Percentiles rank a stretch among this genome's conserved stretches.
phyloP scores from a whole-genome alignment of 352 stramenopile species.

The Aphanomyces astaci region DNA sequence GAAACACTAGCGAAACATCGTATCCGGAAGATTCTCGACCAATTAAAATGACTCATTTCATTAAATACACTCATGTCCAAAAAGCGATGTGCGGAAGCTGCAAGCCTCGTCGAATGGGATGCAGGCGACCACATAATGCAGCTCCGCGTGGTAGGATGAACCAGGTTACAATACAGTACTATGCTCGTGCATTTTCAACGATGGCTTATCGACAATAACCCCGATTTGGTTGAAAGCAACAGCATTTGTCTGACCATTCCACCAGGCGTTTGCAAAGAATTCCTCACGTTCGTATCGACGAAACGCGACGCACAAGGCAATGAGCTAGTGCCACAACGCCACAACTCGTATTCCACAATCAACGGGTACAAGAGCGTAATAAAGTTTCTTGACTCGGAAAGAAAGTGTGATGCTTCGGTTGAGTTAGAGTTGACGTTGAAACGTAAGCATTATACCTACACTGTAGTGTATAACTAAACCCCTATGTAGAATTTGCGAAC shows the following conservation, averaged over 20 bases:
- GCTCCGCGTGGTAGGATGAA: background rate
- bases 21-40: background rate
- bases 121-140: background rate
- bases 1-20: background rate
- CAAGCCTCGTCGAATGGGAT: background rate
- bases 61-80: background rate
- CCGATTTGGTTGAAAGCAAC: background rate
- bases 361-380: conserved; percentile 1
- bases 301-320: background rate
- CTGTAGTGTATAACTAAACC: background rate
- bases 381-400: background rate
- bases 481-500: background rate
- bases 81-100: background rate
- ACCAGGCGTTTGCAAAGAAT: background rate
- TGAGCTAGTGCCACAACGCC: background rate
- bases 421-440: background rate
- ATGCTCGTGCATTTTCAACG: background rate
- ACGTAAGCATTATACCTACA: background rate
- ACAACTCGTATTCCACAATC: background rate
- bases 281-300: background rate
- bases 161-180: background rate
- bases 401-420: background rate
- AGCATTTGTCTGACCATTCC: background rate
- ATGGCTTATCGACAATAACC: background rate
- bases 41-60: background rate